phyloP scores from a whole-genome alignment of 805 yeast species.

The Zygoascus tannicola region DNA sequence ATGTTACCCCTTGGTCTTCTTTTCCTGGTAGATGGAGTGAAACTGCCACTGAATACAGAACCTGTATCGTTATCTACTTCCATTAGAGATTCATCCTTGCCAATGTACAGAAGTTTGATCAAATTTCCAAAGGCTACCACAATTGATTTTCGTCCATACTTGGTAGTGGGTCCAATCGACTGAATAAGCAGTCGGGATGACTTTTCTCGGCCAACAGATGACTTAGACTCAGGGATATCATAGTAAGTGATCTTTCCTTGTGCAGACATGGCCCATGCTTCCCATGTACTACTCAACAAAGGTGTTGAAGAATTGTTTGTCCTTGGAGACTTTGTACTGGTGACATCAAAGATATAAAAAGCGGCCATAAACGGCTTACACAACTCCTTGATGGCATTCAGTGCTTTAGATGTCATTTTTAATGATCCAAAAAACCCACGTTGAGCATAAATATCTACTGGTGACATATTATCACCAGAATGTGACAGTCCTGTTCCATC shows the following conservation, averaged over 20 bases:
- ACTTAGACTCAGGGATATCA: conserved; percentile 43
- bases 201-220: conserved; percentile 11
- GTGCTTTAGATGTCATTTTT: not conserved
- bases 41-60: not conserved
- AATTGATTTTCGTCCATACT: conserved; percentile 70
- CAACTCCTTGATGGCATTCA: not conserved
- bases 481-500: not conserved
- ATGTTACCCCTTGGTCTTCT: not conserved
- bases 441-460: not conserved
- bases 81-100: conserved; percentile 50
- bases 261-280: conserved; percentile 71
- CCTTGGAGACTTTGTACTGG: not conserved
- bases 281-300: conserved; percentile 48
- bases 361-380: too few relatives aligned
- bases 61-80: conserved; percentile 2
- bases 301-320: conserved; percentile 12
- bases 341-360: not conserved
- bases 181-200: conserved; percentile 36
- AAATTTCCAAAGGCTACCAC: conserved; percentile 66
- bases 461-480: not conserved
- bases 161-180: conserved; percentile 50
- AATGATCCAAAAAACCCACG: not conserved
- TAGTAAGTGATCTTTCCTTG: conserved; percentile 53
- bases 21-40: not conserved
- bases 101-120: conserved; percentile 64